Conservation (phyloP, 257 asterid genomes). For the Solanum raphanifolium region DNA sequence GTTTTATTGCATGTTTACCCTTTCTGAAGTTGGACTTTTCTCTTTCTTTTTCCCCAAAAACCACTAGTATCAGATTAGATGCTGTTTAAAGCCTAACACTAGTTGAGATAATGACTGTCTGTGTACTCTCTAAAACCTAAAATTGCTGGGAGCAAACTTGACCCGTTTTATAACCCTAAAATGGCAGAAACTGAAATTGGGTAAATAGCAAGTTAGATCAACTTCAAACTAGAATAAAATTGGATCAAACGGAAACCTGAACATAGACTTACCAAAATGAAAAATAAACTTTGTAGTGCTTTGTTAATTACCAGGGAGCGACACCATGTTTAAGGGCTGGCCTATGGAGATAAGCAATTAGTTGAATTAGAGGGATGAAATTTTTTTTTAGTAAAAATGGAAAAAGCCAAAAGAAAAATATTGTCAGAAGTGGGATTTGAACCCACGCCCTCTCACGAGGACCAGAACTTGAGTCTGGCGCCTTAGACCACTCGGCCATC, state of each 20-base stretch:
- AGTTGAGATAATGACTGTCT: neutral
- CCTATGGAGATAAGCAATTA: neutral
- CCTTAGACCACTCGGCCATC: conserved; percentile 98
- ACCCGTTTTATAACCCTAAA: neutral
- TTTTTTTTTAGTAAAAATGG: too few species aligned
- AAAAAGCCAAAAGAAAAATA: too few species aligned
- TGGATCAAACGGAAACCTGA: neutral
- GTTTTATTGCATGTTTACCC: neutral
- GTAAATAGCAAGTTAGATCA: neutral
- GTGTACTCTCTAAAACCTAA: neutral
- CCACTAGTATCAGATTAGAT: neutral
- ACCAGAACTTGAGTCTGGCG: conserved; percentile 97
- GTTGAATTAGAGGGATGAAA: too few species aligned
- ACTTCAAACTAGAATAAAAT: neutral
- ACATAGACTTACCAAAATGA: neutral
- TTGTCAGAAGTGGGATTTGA: conserved; percentile 67
- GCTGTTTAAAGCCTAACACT: neutral
- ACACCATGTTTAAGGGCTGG: neutral
- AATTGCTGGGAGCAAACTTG: neutral
- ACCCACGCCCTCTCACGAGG: conserved; percentile 80
- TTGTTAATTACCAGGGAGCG: neutral
- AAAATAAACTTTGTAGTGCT: neutral
- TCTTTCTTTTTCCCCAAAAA: neutral
- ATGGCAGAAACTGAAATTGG: neutral
- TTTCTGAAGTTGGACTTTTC: neutral